Evolutionary conservation across 2,329 filamentous ascomycete genomes (phyloP), one percentile per base, ranked within the genome.

Genomic region (Thermothelomyces thermophilus): DNA sequence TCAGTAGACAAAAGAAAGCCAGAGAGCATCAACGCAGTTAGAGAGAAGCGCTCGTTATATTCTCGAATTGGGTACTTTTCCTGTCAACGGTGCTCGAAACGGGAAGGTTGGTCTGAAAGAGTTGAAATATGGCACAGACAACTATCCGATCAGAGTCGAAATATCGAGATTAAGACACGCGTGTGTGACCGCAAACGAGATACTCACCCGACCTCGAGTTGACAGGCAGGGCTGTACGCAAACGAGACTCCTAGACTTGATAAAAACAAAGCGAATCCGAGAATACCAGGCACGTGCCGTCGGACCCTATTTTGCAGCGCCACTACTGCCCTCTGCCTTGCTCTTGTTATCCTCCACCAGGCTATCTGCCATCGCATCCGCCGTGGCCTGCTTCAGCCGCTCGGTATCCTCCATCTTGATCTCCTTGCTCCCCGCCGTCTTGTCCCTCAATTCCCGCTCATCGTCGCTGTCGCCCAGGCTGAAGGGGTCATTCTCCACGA

Each of bases 391-490:
- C 72, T 83, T 85, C 61, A 83, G 66, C 61, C 75, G 77, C 62
- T 82, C 84, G 55, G 52, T 74, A 52, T 83, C 75, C 47, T 81
- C 77, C 56, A 73, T 62, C 60, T 77, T 74, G 49, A 65, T 64
- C 24, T 75, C 71, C 62, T 70, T 71, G 46, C 75, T 70, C 37
- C 75, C 72, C 41, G 72, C 71, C 41, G 72, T 80, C 64, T 83
- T 83, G 39, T 78, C 76, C 70, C 90, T 93, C 14, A 73, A 68
- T 46, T 90, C 87, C 59, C 86, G 86, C 68, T 98, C 93, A 58
- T 95, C 90, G 59, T 97, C 91, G 62, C 89, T 95, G 60, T 97
- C 91, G 5, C 93, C 93, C 13, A 98, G 77, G 62, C 90, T 96
- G 70, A 98, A 98, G 0, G 93, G 93, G 63, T 98, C 93, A 61